phyloP scores from a whole-genome alignment of 2,329 filamentous ascomycete species.

The Penicillium sp. region DNA sequence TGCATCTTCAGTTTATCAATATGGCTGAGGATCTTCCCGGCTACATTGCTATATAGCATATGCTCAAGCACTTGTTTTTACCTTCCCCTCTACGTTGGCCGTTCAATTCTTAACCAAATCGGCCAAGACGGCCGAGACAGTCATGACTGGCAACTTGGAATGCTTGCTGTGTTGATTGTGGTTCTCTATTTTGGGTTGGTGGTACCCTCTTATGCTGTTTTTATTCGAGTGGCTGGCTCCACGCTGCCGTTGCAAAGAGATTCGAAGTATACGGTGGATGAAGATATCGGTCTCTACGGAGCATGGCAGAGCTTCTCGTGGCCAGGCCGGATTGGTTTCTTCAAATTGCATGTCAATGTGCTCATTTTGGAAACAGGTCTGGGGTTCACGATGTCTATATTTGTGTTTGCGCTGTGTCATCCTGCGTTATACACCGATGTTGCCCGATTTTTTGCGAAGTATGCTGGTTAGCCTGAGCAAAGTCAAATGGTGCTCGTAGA shows the following conservation, averaged over 20 bases:
- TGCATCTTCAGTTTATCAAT: background rate
- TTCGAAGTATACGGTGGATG: background rate
- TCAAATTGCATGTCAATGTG: background rate
- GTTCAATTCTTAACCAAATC: background rate
- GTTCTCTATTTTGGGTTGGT: conserved; percentile 3
- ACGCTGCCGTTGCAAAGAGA: background rate
- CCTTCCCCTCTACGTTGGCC: background rate
- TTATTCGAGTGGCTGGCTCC: conserved; percentile 7
- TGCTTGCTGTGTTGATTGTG: background rate
- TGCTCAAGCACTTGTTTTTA: conserved; percentile 6
- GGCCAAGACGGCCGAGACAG: too few species aligned
- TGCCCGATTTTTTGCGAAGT: background rate
- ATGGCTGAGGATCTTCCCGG: background rate
- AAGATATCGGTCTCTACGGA: background rate
- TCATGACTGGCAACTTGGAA: background rate
- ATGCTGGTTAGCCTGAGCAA: background rate
- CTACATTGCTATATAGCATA: conserved; percentile 3
- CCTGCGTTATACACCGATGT: background rate
- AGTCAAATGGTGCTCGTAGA: too few species aligned
- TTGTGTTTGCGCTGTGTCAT: background rate
- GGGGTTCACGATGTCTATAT: background rate
- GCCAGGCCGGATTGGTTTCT: background rate
- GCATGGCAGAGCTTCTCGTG: background rate
- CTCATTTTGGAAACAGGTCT: background rate
- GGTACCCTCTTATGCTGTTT: conserved; percentile 7